A percentile compares a stretch with the other conserved stretches of the same genome.
These are phyloP conservation scores for Cystobasidium sp. DNA, from an alignment of 1,284 basidiomycete genomes.

Conservation along the genomic window DNA sequence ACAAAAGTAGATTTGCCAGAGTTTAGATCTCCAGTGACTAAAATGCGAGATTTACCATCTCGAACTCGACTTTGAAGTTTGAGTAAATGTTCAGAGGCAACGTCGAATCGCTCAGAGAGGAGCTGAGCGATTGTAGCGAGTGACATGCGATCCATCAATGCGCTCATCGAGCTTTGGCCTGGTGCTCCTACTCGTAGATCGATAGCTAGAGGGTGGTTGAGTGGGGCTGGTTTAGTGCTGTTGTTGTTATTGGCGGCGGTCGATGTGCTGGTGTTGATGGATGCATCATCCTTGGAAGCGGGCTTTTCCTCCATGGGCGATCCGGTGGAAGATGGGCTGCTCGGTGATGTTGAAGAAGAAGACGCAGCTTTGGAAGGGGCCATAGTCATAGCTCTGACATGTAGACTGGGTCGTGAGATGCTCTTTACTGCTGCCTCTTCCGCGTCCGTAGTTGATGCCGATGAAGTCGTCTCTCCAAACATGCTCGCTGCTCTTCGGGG, in stretches of 20 bases:
- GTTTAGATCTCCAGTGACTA: conserved; percentile 99
- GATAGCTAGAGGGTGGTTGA: conserved; percentile 53
- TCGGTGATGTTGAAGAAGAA: neutral
- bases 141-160: conserved; percentile 83
- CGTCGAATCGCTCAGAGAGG: conserved; percentile 80
- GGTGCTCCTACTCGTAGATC: conserved; percentile 79
- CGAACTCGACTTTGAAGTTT: conserved; percentile 83
- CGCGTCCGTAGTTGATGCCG: conserved; percentile 2
- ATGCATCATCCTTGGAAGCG: neutral
- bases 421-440: conserved; percentile 13
- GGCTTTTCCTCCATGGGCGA: conserved; percentile 4
- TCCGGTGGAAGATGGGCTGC: neutral
- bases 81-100: conserved; percentile 78
- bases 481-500: conserved; percentile 14
- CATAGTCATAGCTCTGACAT: conserved; percentile 26
- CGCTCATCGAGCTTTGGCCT: conserved; percentile 70
- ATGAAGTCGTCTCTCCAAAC: conserved; percentile 1
- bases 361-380: conserved; percentile 3
- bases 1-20: conserved; percentile 98
- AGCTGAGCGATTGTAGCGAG: conserved; percentile 94
- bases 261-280: neutral
- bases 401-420: conserved; percentile 20
- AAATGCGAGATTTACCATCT: conserved; percentile 92
- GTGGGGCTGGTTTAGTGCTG: conserved; percentile 39
- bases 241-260: conserved; percentile 30